Evolutionary conservation across 805 yeast genomes (phyloP), one percentile per base, ranked within the genome.

Genomic region (Maudiozyma pseudohumilis): DNA sequence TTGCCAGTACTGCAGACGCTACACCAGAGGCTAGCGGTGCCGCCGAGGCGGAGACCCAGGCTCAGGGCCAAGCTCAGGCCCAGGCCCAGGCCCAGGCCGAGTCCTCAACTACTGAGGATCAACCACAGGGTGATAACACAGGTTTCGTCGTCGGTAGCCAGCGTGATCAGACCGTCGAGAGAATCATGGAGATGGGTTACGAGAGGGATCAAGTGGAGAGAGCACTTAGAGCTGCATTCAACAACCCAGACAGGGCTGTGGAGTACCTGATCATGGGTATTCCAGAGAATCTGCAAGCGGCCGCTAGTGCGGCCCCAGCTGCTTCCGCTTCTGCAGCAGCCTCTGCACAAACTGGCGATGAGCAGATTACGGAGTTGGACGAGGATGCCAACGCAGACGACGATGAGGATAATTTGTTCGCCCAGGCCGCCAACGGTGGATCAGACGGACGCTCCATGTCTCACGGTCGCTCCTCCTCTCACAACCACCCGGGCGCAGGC

Each of bases 171-270:
- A 84, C 94, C 24, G 74, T 89, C 40, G 70, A 69, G 41, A 80
- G 80, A 55, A 87, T 92, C 59, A 74, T 87, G 77, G 96, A 85
- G 48, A 87, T 92, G 96, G 98, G 98, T 7, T 92, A 87, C 56
- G 85, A 81, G 36, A 77, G 94, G 50, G 72, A 75, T 13, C 84
- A 85, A 56, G 96, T 86, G 19, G 94, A 85, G 62, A 74, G 77
- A 32, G 98, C 98, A 0, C 66, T 92, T 57, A 77, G 94, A 50
- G 95, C 95, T 12, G 97, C 98, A 1, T 92, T 77, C 66, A 89
- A 89, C 64, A 88, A 92, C 62, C 97, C 98, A 16, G 97, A 89
- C 58, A 77, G 98, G 52, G 98, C 98, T 0, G 97, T 92, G 11
- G 98, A 92, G 59, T 88, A 89, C 59, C 68, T 92, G 35, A 66